Evolutionary conservation across 2,329 filamentous ascomycete species (phyloP).

Genomic region (Simplicillium aogashimaense): DNA sequence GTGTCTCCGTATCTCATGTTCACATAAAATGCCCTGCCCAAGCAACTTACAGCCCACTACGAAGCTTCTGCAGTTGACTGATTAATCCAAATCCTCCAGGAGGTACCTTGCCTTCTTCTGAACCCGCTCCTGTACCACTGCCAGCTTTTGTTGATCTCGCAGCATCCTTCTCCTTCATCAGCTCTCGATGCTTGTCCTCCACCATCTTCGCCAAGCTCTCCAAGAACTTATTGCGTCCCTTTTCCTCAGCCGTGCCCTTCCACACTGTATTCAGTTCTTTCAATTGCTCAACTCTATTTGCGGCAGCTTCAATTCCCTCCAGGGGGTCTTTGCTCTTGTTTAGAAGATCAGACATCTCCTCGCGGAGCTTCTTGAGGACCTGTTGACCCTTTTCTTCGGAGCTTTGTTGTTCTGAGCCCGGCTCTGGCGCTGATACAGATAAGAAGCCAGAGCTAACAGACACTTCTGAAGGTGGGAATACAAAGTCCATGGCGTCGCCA

Average conservation of each 20-base stretch:
- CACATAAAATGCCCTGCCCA: too few species aligned
- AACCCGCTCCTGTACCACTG: constrained; percentile 15
- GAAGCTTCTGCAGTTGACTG: constrained; percentile 51
- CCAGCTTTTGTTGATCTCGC: constrained; percentile 20
- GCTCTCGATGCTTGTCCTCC: constrained; percentile 57
- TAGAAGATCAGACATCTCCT: constrained; percentile 63
- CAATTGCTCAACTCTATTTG: constrained; percentile 64
- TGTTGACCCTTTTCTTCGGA: constrained; percentile 83
- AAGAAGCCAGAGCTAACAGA: constrained; percentile 79
- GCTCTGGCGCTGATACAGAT: constrained; percentile 78
- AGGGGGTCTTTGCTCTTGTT: constrained; percentile 45
- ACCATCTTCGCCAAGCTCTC: constrained; percentile 73
- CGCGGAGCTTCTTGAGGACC: constrained; percentile 58
- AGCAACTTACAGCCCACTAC: constrained; percentile 35
- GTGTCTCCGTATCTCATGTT: too few species aligned
- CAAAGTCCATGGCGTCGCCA: constrained; percentile 92
- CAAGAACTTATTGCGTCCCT: constrained; percentile 70
- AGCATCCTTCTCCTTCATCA: constrained; percentile 35
- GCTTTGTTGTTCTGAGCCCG: constrained; percentile 50
- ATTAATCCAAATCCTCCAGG: constrained; percentile 49
- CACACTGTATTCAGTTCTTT: constrained; percentile 71
- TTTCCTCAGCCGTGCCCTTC: constrained; percentile 94
- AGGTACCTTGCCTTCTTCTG: constrained; percentile 17
- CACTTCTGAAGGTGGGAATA: constrained; percentile 77
- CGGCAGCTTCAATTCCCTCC: constrained; percentile 63